Percentiles rank a stretch among this genome's conserved stretches.
These are phyloP conservation scores for Jamesozyma jinghongensis DNA, from an alignment of 805 yeast genomes.

Conservation along the genomic window DNA sequence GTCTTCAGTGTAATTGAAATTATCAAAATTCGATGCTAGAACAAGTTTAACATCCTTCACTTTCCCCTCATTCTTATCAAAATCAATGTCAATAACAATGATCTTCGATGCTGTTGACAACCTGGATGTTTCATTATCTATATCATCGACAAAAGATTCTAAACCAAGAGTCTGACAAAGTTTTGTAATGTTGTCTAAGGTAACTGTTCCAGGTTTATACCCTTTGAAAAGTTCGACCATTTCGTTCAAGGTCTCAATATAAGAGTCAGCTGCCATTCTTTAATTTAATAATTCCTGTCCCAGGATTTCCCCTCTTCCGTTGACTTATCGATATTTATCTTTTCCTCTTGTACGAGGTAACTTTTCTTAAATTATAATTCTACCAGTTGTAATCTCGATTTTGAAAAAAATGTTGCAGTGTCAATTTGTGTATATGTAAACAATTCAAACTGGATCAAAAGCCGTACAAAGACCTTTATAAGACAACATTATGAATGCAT, in stretches of 20 bases:
- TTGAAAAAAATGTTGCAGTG: too few relatives aligned
- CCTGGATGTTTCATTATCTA: conserved; percentile 21
- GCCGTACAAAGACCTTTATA: too few relatives aligned
- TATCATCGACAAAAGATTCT: conserved; percentile 29
- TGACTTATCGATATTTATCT: too few relatives aligned
- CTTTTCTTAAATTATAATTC: too few relatives aligned
- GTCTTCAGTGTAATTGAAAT: conserved; percentile 26
- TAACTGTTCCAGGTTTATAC: conserved; percentile 28
- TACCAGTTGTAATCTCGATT: too few relatives aligned
- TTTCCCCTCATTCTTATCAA: conserved; percentile 17
- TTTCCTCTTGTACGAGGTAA: too few relatives aligned
- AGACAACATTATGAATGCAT: too few relatives aligned
- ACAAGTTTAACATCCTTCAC: conserved; percentile 31
- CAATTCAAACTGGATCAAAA: too few relatives aligned
- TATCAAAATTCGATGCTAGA: conserved; percentile 30
- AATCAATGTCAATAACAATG: conserved; percentile 31
- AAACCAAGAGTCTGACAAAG: conserved; percentile 28
- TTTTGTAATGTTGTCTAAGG: conserved; percentile 27
- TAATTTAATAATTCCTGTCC: background rate
- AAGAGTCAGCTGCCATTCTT: conserved; percentile 22
- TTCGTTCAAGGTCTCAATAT: conserved; percentile 20
- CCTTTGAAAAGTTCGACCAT: conserved; percentile 26
- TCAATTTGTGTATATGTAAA: too few relatives aligned
- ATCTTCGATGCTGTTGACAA: conserved; percentile 32
- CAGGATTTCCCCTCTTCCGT: background rate